Conservation (phyloP, 768 basidiomycete genomes). For the Boletus reticuloceps region DNA sequence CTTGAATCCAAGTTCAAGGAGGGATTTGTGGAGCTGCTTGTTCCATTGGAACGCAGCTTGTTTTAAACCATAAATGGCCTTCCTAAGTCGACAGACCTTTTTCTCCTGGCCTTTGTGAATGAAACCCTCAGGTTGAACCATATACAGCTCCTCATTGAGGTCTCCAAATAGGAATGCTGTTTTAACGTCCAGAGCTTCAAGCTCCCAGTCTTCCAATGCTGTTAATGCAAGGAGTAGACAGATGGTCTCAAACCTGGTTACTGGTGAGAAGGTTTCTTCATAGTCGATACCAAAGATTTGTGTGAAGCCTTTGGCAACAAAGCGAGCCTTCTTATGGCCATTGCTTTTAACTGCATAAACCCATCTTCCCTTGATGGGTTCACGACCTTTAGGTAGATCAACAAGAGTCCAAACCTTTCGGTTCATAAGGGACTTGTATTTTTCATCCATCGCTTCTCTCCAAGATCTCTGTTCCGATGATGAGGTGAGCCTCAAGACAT, state of each 20-base stretch:
- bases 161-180: neutral
- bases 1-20: neutral
- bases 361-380: neutral
- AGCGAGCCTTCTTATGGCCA: neutral
- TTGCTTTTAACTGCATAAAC: neutral
- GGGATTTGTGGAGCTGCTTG: neutral
- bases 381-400: neutral
- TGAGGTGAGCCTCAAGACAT: too few relatives aligned
- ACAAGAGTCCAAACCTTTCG: neutral
- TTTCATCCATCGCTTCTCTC: too few relatives aligned
- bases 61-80: neutral
- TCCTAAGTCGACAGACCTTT: neutral
- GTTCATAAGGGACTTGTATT: too few relatives aligned
- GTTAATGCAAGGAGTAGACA: neutral
- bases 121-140: neutral
- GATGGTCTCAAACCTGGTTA: neutral
- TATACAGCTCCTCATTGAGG: neutral
- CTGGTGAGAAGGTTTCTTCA: neutral
- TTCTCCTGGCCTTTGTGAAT: neutral
- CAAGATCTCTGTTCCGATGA: too few relatives aligned
- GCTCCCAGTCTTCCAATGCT: neutral
- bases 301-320: neutral
- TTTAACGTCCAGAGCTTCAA: neutral
- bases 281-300: neutral
- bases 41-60: neutral